A percentile compares a stretch with the other conserved stretches of the same genome.
Evolutionary conservation across 83 land plant genomes (phyloP).

Genomic region (Picea engelmannii): DNA sequence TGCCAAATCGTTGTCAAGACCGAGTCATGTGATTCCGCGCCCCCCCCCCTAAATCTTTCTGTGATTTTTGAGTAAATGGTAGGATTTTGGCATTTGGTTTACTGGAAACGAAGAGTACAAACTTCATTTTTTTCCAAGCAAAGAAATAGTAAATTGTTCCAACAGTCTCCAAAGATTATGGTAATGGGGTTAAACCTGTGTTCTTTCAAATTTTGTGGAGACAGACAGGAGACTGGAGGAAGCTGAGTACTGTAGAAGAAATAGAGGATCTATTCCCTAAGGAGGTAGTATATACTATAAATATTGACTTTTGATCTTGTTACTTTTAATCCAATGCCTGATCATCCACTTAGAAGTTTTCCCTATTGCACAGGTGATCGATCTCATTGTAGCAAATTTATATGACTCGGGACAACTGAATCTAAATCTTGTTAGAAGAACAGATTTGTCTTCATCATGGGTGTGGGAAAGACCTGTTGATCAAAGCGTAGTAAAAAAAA

Average conservation of each 20-base stretch:
- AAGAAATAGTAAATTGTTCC: too few species aligned
- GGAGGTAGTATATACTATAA: too few species aligned
- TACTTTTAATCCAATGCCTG: neutral
- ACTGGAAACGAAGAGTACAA: too few species aligned
- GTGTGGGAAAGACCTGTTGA: neutral
- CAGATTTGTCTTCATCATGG: constrained; percentile 21
- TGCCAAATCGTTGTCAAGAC: too few species aligned
- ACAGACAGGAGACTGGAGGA: constrained; percentile 6
- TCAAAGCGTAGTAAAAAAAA: neutral
- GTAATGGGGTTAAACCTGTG: too few species aligned
- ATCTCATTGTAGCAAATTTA: constrained; percentile 8
- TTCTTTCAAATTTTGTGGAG: too few species aligned
- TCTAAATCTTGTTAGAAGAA: constrained; percentile 9
- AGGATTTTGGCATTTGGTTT: too few species aligned
- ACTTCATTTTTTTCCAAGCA: too few species aligned
- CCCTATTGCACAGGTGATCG: constrained; percentile 12
- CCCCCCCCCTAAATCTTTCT: too few species aligned
- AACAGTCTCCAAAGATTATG: too few species aligned
- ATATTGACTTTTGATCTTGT: neutral
- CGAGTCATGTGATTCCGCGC: too few species aligned
- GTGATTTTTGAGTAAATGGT: too few species aligned
- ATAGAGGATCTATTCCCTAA: neutral
- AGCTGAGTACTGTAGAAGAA: neutral
- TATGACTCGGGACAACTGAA: neutral
- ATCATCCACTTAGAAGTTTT: neutral